Base-by-base conservation (phyloP, 2,329 filamentous ascomycete species). In the Fusarium penzigii region DNA sequence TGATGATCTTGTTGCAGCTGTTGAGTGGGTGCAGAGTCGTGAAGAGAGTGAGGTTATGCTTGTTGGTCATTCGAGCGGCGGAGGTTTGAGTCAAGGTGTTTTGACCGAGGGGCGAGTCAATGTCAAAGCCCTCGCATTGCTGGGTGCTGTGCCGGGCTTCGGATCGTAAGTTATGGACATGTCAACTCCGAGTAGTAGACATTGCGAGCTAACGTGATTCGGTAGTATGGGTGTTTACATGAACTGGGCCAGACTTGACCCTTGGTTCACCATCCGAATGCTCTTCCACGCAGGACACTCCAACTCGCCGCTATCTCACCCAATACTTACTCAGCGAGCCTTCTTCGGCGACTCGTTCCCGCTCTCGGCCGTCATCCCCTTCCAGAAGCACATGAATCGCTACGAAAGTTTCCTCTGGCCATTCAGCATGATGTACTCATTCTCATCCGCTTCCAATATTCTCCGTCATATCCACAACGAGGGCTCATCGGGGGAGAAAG, bases 351-450 rank as follows among this genome's bases (percentile, higher is more conserved):
- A 72, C 0, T 55, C 64, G 13, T 77, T 76, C 43, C 72, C 76
- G 0, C 65, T 70, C 6, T 56, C 65, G 2, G 65, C 74, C 6
- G 71, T 82, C 2, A 45, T 65, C 3, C 65, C 69, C 3, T 77
- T 83, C 47, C 74, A 77, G 57, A 58, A 62, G 2, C 69, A 71
- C 4, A 68, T 78, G 51, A 72, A 71, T 25, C 70, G 72, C 4
- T 84, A 80, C 55, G 80, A 84, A 60, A 78, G 73, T 55, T 78
- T 79, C 61, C 59, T 74, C 32, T 84, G 79, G 80, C 75, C 78
- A 0, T 50, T 78, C 36, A 75, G 76, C 46, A 78, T 81, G 69
- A 70, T 79, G 52, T 61, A 56, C 32, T 65, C 70, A 3, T 80
- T 82, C 55, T 70, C 75, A 10, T 70, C 72, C 13, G 70, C 72